phyloP scores from a whole-genome alignment of 2,329 filamentous ascomycete genomes.

The Leptoxyphium fumago region DNA sequence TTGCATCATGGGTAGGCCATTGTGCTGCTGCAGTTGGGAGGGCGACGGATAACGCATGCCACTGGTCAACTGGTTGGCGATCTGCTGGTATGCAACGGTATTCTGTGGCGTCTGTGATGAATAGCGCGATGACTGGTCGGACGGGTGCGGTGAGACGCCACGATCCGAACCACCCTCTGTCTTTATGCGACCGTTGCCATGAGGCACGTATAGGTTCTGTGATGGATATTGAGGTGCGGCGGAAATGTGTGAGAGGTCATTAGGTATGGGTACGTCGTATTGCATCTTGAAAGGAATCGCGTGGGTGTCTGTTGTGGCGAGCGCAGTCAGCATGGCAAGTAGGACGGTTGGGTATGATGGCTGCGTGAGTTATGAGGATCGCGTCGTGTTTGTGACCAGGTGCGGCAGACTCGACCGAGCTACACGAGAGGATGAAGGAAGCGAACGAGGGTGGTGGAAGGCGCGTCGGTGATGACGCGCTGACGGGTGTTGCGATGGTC shows the following conservation, averaged over 20 bases:
- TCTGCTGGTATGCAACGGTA: slow-evolving; percentile 28
- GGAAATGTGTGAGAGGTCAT: slow-evolving; percentile 17
- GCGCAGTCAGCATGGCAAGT: no score
- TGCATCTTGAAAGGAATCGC: slow-evolving; percentile 22
- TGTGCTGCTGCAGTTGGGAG: slow-evolving; percentile 31
- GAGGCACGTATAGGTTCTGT: slow-evolving; percentile 33
- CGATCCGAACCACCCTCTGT: slow-evolving; percentile 46
- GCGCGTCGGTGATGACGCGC: no score
- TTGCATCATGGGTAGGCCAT: slow-evolving; percentile 39
- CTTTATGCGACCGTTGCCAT: slow-evolving; percentile 36
- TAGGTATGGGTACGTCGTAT: slow-evolving; percentile 23
- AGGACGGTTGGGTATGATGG: no score
- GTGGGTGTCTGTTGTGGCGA: background rate
- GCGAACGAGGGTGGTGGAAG: no score
- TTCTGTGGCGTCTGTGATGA: slow-evolving; percentile 42
- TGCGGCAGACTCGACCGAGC: no score
- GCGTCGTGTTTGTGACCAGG: no score
- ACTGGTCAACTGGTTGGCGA: slow-evolving; percentile 35
- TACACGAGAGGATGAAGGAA: no score
- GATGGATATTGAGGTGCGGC: slow-evolving; percentile 17
- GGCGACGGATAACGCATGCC: slow-evolving; percentile 41
- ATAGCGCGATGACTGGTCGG: slow-evolving; percentile 41
- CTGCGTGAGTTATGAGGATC: no score
- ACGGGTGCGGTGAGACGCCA: slow-evolving; percentile 39
- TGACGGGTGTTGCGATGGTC: no score